Evolutionary conservation across 495 filamentous ascomycete species (phyloP).

Genomic region (Lasiosphaeria miniovina): DNA sequence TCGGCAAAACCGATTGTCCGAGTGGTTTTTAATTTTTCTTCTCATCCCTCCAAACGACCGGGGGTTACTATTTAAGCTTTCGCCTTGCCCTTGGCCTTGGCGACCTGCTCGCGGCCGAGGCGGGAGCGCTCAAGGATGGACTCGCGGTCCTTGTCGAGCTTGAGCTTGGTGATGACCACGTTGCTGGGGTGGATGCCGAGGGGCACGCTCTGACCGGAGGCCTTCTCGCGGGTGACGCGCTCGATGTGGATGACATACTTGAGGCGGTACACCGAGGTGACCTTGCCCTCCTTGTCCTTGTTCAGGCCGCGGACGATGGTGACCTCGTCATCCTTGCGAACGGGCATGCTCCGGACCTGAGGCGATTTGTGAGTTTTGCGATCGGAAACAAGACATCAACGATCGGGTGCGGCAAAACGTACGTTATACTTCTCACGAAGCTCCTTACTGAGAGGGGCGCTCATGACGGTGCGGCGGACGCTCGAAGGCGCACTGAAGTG

Average conservation of each 20-base stretch:
- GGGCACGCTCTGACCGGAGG: slow-evolving; percentile 84
- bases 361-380: neutral
- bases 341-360: slow-evolving; percentile 91
- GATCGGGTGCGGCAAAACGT: slow-evolving; percentile 33
- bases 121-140: slow-evolving; percentile 82
- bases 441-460: slow-evolving; percentile 90
- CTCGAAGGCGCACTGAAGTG: slow-evolving; percentile 92
- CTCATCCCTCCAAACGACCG: slow-evolving; percentile 7
- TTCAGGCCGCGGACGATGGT: slow-evolving; percentile 78
- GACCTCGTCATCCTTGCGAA: slow-evolving; percentile 98
- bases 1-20: slow-evolving; percentile 5
- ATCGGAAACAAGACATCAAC: neutral
- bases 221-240: slow-evolving; percentile 90
- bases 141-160: slow-evolving; percentile 98
- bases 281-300: slow-evolving; percentile 95
- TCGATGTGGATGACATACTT: slow-evolving; percentile 94
- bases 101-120: slow-evolving; percentile 67
- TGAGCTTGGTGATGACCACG: slow-evolving; percentile 94
- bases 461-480: slow-evolving; percentile 90
- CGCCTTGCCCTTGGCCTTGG: slow-evolving; percentile 50
- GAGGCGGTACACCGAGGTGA: slow-evolving; percentile 94
- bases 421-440: slow-evolving; percentile 94
- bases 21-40: slow-evolving; percentile 16
- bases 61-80: slow-evolving; percentile 20
- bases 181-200: slow-evolving; percentile 88